These are phyloP conservation scores for Hypomyces perniciosus DNA, from an alignment of 2,329 filamentous ascomycete genomes.

Conservation along the genomic window DNA sequence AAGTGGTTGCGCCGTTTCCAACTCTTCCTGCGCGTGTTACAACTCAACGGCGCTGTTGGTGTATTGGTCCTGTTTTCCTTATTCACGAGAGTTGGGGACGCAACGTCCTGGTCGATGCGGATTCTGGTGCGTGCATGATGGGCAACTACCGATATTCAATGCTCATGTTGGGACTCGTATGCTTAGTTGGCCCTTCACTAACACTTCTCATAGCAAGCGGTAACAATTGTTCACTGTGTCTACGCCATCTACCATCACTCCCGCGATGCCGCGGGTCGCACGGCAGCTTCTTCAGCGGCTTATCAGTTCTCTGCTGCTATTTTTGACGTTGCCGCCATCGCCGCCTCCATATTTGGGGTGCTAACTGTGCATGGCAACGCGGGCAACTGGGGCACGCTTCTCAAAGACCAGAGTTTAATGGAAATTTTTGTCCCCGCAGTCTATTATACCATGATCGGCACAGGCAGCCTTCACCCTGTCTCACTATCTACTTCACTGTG, in stretches of 20 bases:
- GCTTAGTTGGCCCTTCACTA: neutral
- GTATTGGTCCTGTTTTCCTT: constrained; percentile 72
- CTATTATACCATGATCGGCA: constrained; percentile 60
- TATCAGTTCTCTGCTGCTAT: constrained; percentile 81
- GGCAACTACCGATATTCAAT: neutral
- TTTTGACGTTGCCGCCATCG: constrained; percentile 55
- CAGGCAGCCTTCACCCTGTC: constrained; percentile 62
- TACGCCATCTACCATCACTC: constrained; percentile 80
- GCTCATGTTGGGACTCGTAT: neutral
- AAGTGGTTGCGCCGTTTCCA: constrained; percentile 64
- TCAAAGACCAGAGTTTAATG: constrained; percentile 50
- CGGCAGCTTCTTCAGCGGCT: constrained; percentile 74
- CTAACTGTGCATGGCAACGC: constrained; percentile 40
- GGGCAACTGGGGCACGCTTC: constrained; percentile 60
- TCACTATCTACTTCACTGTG: constrained; percentile 68
- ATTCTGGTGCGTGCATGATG: constrained; percentile 51
- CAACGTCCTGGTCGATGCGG: constrained; percentile 69
- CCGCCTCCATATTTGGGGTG: constrained; percentile 52
- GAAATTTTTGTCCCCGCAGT: constrained; percentile 58
- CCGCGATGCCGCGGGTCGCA: constrained; percentile 61
- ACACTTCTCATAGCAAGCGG: constrained; percentile 55
- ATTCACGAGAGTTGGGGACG: constrained; percentile 58
- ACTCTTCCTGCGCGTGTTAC: constrained; percentile 58
- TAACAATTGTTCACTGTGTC: constrained; percentile 62
- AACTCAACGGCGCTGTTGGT: constrained; percentile 64